Base-by-base conservation (phyloP, 495 filamentous ascomycete species). In the Platismatia glauca region DNA sequence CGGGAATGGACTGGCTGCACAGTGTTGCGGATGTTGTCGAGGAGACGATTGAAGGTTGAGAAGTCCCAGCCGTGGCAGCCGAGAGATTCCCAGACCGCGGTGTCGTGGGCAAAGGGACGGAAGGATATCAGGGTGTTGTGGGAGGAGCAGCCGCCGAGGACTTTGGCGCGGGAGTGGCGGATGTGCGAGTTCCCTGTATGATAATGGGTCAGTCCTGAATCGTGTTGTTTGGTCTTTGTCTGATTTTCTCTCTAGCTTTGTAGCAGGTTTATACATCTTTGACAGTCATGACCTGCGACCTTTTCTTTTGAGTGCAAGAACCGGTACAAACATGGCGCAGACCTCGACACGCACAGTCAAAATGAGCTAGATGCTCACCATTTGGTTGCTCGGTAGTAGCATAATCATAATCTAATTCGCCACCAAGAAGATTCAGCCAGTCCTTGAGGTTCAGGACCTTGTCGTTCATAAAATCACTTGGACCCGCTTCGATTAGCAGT, bases 111-210 rank as follows among this genome's bases (percentile, higher is more conserved):
- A 69, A 92, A 92, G 5, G 89, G 88, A 27, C 89, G 82, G 78
- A 91, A 92, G 7, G 87, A 89, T 70, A 94, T 91, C 59, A 92
- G 78, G 34, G 89, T 92, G 70, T 94, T 94, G 78, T 94, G 89
- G 55, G 85, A 88, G 29, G 88, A 90, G 79, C 89, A 94, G 60
- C 89, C 89, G 66, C 89, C 89, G 33, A 94, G 81, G 16, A 92
- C 87, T 77, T 91, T 91, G 37, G 89, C 89, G 62, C 89, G 83
- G 20, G 89, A 89, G 74, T 92, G 89, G 58, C 88, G 83, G 73
- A 94, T 91, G 77, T 86, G 79, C 56, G 87, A 90, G 74, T 91
- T 91, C 68, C 87, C 88, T 86, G 68, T 59, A 50, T 12, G 24
- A 31, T 37, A 16, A 27, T 43, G n/a, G n/a, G 58, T 63, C 55